Conservation (phyloP, 2,329 filamentous ascomycete genomes). For the Pseudocercospora fijiensis region DNA sequence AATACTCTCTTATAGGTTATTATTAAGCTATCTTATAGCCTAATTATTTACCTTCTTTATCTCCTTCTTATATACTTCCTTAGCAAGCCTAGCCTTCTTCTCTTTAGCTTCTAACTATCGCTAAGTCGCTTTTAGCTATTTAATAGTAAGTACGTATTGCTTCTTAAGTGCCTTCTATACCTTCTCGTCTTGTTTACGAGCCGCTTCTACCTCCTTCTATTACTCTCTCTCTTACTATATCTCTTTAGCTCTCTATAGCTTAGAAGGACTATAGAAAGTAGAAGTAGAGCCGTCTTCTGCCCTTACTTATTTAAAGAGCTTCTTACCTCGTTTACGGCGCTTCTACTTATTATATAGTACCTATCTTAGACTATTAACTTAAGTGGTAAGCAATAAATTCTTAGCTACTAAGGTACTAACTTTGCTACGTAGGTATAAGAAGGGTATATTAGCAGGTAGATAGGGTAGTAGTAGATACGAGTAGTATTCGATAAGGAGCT, state of each 20-base stretch:
- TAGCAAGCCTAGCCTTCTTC: too few species aligned
- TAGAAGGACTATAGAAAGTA: too few species aligned
- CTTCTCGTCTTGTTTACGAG: background rate
- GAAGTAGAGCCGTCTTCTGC: background rate
- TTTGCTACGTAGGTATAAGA: background rate
- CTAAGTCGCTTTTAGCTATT: background rate
- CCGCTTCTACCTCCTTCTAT: background rate
- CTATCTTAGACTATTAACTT: background rate
- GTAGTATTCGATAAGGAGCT: too few species aligned
- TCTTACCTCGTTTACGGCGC: background rate
- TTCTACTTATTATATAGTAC: background rate
- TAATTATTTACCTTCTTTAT: too few species aligned
- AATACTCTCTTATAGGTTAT: too few species aligned
- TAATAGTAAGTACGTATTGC: background rate
- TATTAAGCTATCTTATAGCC: too few species aligned
- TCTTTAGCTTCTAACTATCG: background rate
- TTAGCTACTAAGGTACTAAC: too few species aligned
- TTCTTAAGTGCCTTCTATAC: background rate
- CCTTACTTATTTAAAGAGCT: background rate
- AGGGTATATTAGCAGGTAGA: too few species aligned
- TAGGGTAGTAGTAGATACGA: too few species aligned
- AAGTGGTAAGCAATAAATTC: background rate
- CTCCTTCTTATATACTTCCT: background rate
- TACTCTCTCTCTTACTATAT: background rate
- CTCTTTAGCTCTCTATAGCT: background rate